These are phyloP conservation scores for Liquidambar formosana DNA, from an alignment of 164 flowering plant species.

Conservation along the genomic window DNA sequence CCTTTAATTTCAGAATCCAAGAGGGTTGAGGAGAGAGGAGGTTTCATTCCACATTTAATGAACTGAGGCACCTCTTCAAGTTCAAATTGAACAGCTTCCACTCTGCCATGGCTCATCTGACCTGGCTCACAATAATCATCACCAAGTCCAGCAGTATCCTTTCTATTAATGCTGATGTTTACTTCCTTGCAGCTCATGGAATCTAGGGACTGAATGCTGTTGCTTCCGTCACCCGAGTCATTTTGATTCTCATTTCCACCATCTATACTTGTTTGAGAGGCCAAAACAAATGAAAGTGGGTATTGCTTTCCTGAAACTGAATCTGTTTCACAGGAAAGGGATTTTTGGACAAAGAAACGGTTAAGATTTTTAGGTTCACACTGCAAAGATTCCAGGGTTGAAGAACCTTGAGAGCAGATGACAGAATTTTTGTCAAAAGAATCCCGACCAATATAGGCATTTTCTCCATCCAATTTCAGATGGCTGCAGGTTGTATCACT, in stretches of 20 bases:
- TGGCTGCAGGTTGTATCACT: background rate
- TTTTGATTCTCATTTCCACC: conserved; percentile 9
- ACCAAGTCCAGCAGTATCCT: conserved; percentile 8
- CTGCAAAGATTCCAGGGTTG: background rate
- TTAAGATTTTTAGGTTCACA: background rate
- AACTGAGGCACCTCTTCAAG: background rate
- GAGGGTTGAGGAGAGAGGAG: conserved; percentile 5
- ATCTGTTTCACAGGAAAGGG: background rate
- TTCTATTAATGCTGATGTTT: background rate
- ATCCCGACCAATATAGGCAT: background rate
- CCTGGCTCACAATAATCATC: conserved; percentile 3
- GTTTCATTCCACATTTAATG: background rate
- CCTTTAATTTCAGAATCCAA: conserved; percentile 2
- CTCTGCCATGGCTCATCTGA: background rate
- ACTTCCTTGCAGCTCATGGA: background rate
- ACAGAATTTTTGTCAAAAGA: background rate
- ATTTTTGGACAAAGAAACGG: conserved; percentile 1
- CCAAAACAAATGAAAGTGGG: background rate
- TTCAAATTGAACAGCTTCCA: conserved; percentile 1
- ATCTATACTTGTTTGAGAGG: conserved; percentile 8
- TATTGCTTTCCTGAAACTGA: conserved; percentile 5
- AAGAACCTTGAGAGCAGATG: conserved; percentile 6
- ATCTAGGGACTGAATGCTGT: conserved; percentile 6
- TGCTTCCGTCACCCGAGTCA: conserved; percentile 12
- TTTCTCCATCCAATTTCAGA: conserved; percentile 4